These are phyloP conservation scores for Verticillium nonalfalfae DNA, from an alignment of 2,329 filamentous ascomycete genomes.

Conservation along the genomic window DNA sequence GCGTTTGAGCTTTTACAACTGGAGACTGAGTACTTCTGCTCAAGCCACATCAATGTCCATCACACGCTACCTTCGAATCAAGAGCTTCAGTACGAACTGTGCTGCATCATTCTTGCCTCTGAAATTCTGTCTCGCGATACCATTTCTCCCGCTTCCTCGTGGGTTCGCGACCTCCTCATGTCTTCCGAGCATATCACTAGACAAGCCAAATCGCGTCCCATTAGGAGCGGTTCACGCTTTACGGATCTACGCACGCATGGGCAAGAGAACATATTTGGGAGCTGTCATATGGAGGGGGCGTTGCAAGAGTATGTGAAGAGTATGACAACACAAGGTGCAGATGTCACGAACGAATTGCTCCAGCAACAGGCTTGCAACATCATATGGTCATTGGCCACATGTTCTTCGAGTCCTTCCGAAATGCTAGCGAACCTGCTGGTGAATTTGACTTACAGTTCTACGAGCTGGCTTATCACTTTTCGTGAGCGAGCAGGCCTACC, in stretches of 20 bases:
- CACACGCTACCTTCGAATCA: conserved; percentile 38
- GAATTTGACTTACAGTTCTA: conserved; percentile 40
- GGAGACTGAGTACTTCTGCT: conserved; percentile 47
- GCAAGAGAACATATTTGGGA: conserved; percentile 50
- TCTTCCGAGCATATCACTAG: conserved; percentile 33
- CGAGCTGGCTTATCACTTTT: conserved; percentile 42
- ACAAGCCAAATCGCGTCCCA: conserved; percentile 40
- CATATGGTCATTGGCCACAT: conserved; percentile 47
- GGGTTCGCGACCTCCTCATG: conserved; percentile 56
- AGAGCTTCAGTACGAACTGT: conserved; percentile 51
- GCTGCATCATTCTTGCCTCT: conserved; percentile 48
- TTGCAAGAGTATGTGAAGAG: conserved; percentile 47
- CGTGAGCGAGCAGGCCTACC: neutral
- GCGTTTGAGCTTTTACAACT: conserved; percentile 28
- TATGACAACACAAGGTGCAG: conserved; percentile 48
- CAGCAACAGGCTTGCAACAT: conserved; percentile 54
- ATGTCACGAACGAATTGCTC: conserved; percentile 53
- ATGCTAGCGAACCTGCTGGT: conserved; percentile 49
- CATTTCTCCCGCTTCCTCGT: conserved; percentile 33
- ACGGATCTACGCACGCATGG: conserved; percentile 48
- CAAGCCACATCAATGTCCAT: conserved; percentile 34
- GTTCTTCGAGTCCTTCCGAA: conserved; percentile 41
- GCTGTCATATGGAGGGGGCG: conserved; percentile 47
- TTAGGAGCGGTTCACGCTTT: conserved; percentile 38
- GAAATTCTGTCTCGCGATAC: conserved; percentile 38